Conservation (phyloP, 2,329 filamentous ascomycete genomes). For the Aciculosporium take region DNA sequence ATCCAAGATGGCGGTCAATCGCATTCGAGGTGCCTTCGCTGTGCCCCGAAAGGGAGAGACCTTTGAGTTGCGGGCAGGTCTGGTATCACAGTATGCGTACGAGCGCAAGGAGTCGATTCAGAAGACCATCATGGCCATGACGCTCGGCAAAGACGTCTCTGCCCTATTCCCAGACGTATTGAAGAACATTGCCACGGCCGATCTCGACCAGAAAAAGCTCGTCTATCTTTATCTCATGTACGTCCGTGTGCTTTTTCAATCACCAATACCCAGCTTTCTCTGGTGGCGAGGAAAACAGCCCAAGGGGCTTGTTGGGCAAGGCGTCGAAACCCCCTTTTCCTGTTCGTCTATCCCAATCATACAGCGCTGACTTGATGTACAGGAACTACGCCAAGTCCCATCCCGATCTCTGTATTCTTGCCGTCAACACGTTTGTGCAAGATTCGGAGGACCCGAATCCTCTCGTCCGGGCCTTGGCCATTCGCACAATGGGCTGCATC, state of each 20-base stretch:
- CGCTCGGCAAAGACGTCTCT: slow-evolving; percentile 93
- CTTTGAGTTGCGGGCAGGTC: slow-evolving; percentile 85
- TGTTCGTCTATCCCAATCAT: background rate
- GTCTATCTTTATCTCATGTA: slow-evolving; percentile 97
- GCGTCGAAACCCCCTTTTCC: background rate
- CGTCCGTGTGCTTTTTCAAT: background rate
- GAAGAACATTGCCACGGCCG: slow-evolving; percentile 92
- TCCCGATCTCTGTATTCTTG: slow-evolving; percentile 93
- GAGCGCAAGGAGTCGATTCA: slow-evolving; percentile 98
- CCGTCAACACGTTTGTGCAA: slow-evolving; percentile 98
- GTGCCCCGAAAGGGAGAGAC: slow-evolving; percentile 94
- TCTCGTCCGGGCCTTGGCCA: slow-evolving; percentile 82
- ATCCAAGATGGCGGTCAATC: slow-evolving; percentile 75
- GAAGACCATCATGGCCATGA: slow-evolving; percentile 99
- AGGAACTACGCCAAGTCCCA: slow-evolving; percentile 99
- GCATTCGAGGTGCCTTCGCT: slow-evolving; percentile 86
- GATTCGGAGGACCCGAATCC: slow-evolving; percentile 98
- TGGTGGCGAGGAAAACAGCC: background rate
- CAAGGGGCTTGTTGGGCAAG: background rate
- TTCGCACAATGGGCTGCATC: slow-evolving; percentile 97
- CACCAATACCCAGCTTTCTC: background rate
- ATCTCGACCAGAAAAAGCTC: slow-evolving; percentile 98
- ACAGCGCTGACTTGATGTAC: slow-evolving; percentile 1
- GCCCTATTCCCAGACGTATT: slow-evolving; percentile 92
- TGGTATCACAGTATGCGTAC: slow-evolving; percentile 98